Conservation (phyloP, 352 stramenopile species). For the Globisporangium uncinulatum region DNA sequence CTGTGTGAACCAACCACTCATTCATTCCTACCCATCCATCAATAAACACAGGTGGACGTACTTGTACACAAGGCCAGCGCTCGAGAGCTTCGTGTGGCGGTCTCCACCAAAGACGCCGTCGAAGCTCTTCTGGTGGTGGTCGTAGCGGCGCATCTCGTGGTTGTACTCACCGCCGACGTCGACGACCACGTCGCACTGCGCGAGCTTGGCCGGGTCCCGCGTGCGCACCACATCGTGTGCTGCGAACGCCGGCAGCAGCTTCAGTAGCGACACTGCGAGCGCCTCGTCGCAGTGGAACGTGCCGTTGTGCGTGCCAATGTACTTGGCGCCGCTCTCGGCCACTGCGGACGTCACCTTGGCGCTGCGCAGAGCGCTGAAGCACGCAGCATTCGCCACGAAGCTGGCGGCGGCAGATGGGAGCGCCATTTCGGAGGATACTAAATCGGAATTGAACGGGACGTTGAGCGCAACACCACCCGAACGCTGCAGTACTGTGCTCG, state of each 20-base stretch:
- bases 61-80: slow-evolving; percentile 97
- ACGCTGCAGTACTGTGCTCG: neutral
- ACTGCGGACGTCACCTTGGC: slow-evolving; percentile 46
- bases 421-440: slow-evolving; percentile 30
- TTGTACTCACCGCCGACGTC: slow-evolving; percentile 97
- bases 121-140: slow-evolving; percentile 98
- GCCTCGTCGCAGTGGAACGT: slow-evolving; percentile 99
- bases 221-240: slow-evolving; percentile 78
- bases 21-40: neutral
- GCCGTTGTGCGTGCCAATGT: slow-evolving; percentile 96
- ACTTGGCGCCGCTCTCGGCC: slow-evolving; percentile 42
- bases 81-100: slow-evolving; percentile 91
- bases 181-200: slow-evolving; percentile 93
- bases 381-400: slow-evolving; percentile 57
- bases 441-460: neutral
- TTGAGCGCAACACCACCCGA: neutral
- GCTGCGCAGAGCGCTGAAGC: slow-evolving; percentile 53
- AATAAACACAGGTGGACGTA: slow-evolving; percentile 10
- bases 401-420: slow-evolving; percentile 53
- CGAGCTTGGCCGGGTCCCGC: slow-evolving; percentile 88
- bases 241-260: slow-evolving; percentile 90
- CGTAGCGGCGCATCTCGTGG: slow-evolving; percentile 83
- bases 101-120: slow-evolving; percentile 69
- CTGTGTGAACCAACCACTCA: neutral
- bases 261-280: slow-evolving; percentile 96